Evolutionary conservation across 345 rosid genomes (phyloP).

Genomic region (Theobroma cacao): DNA sequence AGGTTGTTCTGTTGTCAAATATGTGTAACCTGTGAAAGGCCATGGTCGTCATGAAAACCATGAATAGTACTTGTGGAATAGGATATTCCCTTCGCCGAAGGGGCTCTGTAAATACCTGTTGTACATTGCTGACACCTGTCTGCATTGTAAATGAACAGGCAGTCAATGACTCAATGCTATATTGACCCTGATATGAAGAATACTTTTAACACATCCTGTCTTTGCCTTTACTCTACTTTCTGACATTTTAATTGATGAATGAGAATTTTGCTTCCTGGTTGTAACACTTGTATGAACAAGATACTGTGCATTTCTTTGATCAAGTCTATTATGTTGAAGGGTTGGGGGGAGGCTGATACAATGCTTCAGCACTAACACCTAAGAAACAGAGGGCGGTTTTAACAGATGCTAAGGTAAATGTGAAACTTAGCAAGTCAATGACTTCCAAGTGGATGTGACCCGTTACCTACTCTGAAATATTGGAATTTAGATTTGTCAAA

Average conservation of each 20-base stretch:
- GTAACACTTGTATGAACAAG: no score
- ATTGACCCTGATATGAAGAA: background rate
- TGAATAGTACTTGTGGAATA: background rate
- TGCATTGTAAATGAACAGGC: conserved; percentile 30
- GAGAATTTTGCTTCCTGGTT: background rate
- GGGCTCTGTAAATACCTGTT: conserved; percentile 19
- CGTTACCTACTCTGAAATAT: background rate
- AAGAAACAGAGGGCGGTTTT: no score
- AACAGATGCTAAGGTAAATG: no score
- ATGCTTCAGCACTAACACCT: no score
- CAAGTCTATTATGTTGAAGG: no score
- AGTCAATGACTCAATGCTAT: background rate
- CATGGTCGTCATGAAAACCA: background rate
- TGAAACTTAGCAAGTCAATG: background rate
- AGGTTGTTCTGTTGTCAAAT: conserved; percentile 14
- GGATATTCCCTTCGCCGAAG: background rate
- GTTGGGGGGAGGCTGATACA: no score
- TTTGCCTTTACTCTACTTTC: background rate
- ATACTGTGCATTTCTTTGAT: no score
- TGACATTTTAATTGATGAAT: background rate
- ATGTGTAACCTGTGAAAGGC: background rate
- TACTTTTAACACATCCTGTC: background rate
- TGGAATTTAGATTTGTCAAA: background rate
- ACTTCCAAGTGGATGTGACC: background rate
- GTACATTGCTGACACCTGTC: conserved; percentile 31